A percentile compares a stretch with the other conserved stretches of the same genome.
phyloP scores from a whole-genome alignment of 2,329 filamentous ascomycete genomes.

The Cladosporium sphaerospermum region DNA sequence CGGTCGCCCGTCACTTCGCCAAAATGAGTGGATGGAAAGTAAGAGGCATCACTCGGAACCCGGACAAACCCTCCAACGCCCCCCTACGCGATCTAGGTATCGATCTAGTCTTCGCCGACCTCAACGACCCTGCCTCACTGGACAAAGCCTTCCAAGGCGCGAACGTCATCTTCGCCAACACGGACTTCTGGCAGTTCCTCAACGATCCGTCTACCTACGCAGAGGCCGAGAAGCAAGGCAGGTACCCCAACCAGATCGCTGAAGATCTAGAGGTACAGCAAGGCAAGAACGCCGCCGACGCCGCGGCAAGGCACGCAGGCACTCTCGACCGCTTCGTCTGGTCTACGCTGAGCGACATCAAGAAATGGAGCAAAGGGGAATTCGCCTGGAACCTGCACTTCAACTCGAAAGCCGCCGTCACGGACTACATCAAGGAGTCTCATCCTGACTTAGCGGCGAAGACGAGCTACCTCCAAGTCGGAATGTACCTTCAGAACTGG shows the following conservation, averaged over 20 bases:
- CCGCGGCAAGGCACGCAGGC: slow-evolving; percentile 7
- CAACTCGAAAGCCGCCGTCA: slow-evolving; percentile 35
- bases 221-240: slow-evolving; percentile 9
- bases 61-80: slow-evolving; percentile 30
- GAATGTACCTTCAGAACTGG: slow-evolving; percentile 32
- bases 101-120: slow-evolving; percentile 34
- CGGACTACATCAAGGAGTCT: slow-evolving; percentile 26
- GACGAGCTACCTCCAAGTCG: slow-evolving; percentile 30
- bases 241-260: slow-evolving; percentile 12
- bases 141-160: slow-evolving; percentile 33
- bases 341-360: slow-evolving; percentile 33
- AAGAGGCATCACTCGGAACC: slow-evolving; percentile 40
- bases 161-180: slow-evolving; percentile 32
- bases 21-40: slow-evolving; percentile 16
- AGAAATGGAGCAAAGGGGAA: slow-evolving; percentile 36
- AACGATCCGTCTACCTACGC: slow-evolving; percentile 3
- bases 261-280: slow-evolving; percentile 19
- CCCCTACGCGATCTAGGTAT: slow-evolving; percentile 28
- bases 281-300: slow-evolving; percentile 13
- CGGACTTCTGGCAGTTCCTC: slow-evolving; percentile 16
- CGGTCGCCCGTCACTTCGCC: slow-evolving; percentile 18
- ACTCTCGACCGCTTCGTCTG: slow-evolving; percentile 36
- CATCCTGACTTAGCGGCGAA: slow-evolving; percentile 26
- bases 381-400: slow-evolving; percentile 39
- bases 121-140: slow-evolving; percentile 30